phyloP scores from a whole-genome alignment of 352 stramenopile species.

The Detonula confervacea region DNA sequence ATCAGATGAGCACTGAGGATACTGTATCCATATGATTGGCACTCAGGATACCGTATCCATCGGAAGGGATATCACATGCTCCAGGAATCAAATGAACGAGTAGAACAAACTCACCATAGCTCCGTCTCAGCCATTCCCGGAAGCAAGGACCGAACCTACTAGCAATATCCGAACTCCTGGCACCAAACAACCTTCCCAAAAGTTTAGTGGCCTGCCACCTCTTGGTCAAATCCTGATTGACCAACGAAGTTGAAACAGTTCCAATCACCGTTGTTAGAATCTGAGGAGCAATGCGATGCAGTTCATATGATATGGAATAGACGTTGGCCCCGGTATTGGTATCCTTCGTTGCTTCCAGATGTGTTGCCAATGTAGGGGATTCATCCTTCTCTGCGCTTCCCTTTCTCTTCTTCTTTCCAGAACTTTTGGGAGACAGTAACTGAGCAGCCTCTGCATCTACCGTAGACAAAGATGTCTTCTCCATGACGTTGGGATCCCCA shows the following conservation, averaged over 20 bases:
- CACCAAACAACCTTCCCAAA: constrained; percentile 71
- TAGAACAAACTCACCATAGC: constrained; percentile 35
- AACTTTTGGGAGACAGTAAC: background rate
- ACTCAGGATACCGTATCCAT: too few relatives aligned
- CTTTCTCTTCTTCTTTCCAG: constrained; percentile 1
- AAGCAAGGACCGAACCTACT: constrained; percentile 66
- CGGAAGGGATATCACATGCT: background rate
- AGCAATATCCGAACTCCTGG: constrained; percentile 51
- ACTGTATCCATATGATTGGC: too few relatives aligned
- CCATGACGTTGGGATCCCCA: constrained; percentile 59
- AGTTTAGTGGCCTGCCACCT: constrained; percentile 62
- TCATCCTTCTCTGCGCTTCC: background rate
- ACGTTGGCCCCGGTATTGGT: constrained; percentile 42
- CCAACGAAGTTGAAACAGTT: constrained; percentile 57
- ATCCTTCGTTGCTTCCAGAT: background rate
- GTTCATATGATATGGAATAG: constrained; percentile 71
- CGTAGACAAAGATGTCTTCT: constrained; percentile 52
- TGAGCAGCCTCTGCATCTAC: constrained; percentile 1
- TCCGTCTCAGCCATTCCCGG: constrained; percentile 69
- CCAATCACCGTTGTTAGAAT: constrained; percentile 83
- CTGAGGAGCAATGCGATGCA: constrained; percentile 65
- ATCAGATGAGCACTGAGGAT: too few relatives aligned
- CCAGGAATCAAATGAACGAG: background rate
- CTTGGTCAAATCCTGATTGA: constrained; percentile 41
- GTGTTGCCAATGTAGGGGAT: constrained; percentile 13